Evolutionary conservation across 768 basidiomycete genomes (phyloP), one percentile per base, ranked within the genome.

Genomic region (Auricularia sp.): DNA sequence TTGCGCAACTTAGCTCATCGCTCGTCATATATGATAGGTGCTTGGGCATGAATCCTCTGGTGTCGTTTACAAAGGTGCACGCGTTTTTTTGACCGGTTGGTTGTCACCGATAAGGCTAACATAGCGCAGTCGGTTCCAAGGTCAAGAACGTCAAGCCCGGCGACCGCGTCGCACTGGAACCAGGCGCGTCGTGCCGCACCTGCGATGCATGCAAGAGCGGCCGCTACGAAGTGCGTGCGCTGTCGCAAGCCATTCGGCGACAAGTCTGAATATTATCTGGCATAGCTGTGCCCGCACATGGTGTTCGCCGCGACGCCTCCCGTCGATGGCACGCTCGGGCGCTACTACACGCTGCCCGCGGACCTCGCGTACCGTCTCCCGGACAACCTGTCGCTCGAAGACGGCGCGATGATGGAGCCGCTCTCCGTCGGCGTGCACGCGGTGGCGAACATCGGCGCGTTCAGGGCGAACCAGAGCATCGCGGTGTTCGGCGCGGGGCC

Each of bases 401-500:
- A 98, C 72, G 96, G 95, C 36, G 94, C 96, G 5, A 90, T 98
- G 91, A 93, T 97, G 79, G 96, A 98, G 74, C 96, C 96, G 3
- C 83, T 98, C 47, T 86, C 95, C 29, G 96, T 98, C 33, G 96
- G 86, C 3, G 83, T 97, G 12, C 95, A 98, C 74, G 87, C 93
- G 0, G 88, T 97, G 35, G 81, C 84, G 62, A 90, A 82, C 68
- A 79, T 94, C 36, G 94, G 87, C 23, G 77, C 79, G 34, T 78
- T 97, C 73, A 82, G 82, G 60, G 80, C 89, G 44, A 85, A 84
- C 69, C 86, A 93, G 72, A 85, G 84, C 42, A 85, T 96, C 67
- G 85, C 83, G 16, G 79, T 98, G 62, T 94, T 94, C 70, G 95
- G 95, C 36, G 94, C 78, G 21, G 92, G 94, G 2, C 95, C 94